Conservation (phyloP, 352 stramenopile genomes). For the Globisporangium cystogenes region DNA sequence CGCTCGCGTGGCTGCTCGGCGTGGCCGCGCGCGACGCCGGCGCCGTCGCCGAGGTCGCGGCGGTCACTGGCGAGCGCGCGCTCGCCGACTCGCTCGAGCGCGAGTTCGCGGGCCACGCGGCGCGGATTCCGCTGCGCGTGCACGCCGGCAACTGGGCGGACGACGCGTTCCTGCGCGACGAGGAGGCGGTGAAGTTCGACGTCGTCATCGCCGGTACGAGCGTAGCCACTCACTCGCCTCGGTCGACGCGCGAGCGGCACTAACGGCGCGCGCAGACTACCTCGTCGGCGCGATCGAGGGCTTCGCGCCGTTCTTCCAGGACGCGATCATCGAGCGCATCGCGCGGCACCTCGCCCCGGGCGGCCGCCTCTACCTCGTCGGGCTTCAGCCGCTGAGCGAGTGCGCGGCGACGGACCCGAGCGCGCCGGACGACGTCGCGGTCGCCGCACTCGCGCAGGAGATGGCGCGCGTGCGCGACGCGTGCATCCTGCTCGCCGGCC, state of each 20-base stretch:
- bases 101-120: conserved; percentile 33
- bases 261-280: conserved; percentile 56
- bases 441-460: conserved; percentile 46
- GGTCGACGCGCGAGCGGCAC: background rate
- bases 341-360: conserved; percentile 63
- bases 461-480: conserved; percentile 79
- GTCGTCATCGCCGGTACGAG: conserved; percentile 69
- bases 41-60: conserved; percentile 37
- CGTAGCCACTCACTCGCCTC: no score
- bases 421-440: conserved; percentile 22
- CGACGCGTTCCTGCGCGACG: conserved; percentile 46
- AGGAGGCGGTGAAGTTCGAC: conserved; percentile 55
- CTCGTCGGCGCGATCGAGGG: conserved; percentile 90
- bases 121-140: conserved; percentile 31
- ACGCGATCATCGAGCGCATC: conserved; percentile 61
- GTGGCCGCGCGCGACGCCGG: conserved; percentile 19
- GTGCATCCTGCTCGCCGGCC: conserved; percentile 84
- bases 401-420: conserved; percentile 17
- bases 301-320: conserved; percentile 85
- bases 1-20: conserved; percentile 79
- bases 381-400: conserved; percentile 83
- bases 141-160: conserved; percentile 73
- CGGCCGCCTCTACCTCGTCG: conserved; percentile 87
- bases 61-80: conserved; percentile 66
- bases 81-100: conserved; percentile 35